These are phyloP conservation scores for Flaveria bidentis DNA, from an alignment of 129 eudicot species.

Conservation along the genomic window DNA sequence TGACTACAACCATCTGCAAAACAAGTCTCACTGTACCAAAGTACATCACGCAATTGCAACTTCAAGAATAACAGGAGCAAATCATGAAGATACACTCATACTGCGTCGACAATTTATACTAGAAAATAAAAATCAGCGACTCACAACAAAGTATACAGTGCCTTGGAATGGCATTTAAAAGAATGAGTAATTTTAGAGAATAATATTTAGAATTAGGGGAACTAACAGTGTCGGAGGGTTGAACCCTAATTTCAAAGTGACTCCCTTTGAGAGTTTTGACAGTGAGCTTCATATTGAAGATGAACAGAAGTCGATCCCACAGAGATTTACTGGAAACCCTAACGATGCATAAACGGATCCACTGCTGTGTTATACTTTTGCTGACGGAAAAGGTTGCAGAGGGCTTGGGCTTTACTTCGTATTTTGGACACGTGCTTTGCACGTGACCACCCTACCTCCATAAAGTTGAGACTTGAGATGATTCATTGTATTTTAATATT, in stretches of 20 bases:
- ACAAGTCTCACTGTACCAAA: not conserved
- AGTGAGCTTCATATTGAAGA: constrained; percentile 84
- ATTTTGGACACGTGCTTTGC: constrained; percentile 16
- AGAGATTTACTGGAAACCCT: constrained; percentile 35
- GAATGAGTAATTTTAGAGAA: not conserved
- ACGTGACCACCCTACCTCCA: constrained; percentile 18
- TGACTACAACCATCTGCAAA: not conserved
- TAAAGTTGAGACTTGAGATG: no score
- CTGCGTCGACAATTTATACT: no score
- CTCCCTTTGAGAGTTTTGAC: constrained; percentile 97
- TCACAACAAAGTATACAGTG: constrained; percentile 1
- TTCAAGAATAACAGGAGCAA: not conserved
- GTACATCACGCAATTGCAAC: not conserved
- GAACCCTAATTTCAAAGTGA: constrained; percentile 93
- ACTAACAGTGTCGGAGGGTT: constrained; percentile 83
- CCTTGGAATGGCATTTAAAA: not conserved
- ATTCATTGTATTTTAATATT: no score
- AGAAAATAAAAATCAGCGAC: not conserved
- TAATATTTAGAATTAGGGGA: constrained; percentile 13
- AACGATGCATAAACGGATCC: constrained; percentile 28
- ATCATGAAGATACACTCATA: not conserved
- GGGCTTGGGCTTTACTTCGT: constrained; percentile 19
- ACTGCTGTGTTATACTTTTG: constrained; percentile 20
- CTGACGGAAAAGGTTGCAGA: constrained; percentile 3
- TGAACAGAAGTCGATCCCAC: constrained; percentile 13